Base-by-base conservation (phyloP, 495 filamentous ascomycete species). In the Penicillium flavigenum region DNA sequence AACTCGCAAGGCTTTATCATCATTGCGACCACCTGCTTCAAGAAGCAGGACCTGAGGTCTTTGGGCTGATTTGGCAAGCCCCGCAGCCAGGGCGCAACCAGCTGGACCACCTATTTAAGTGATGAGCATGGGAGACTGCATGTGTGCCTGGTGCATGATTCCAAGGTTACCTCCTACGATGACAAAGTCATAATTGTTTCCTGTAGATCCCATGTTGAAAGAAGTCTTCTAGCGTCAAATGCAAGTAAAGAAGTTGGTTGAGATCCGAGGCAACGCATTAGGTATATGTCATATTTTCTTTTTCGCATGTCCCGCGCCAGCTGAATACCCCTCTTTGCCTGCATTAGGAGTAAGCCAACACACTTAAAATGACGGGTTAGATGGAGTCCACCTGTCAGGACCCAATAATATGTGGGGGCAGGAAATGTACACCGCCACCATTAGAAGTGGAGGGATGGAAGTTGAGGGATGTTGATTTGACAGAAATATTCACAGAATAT, bases 21-120 rank as follows among this genome's bases (percentile, higher is more conserved):
- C 70, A 56, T 84, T 83, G 20, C 60, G 51, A 5, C 72, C 69
- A 4, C 83, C 84, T 0, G 83, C 84, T 61, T 87, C 85, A 5
- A 88, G 58, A 14, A 88, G 72, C 3, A 87, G 72, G 3, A 87
- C 78, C 4, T 47, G 58, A 0, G 83, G 82, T 24, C 69, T 69
- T 52, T 71, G 67, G 2, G 71, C 26, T 1, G 76, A 76, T 32
- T 69, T 65, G 0, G 81, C 78, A 5, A 87, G 75, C 19, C 60
- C 61, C 0, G 73, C 66, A 1, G 83, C 83, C 9, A 83, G 54
- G 0, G 75, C 57, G 46, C 76, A 80, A 4, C 84, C 85, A 1
- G 83, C 78, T 5, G 84, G 77, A 5, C 85, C 85, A 53, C 73
- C 84, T 87, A 27, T 39, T 39, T 50, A 43, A 64, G 34, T 43